Base-by-base conservation (phyloP, 75 land plant species). In the Adiantum capillusveneris region DNA sequence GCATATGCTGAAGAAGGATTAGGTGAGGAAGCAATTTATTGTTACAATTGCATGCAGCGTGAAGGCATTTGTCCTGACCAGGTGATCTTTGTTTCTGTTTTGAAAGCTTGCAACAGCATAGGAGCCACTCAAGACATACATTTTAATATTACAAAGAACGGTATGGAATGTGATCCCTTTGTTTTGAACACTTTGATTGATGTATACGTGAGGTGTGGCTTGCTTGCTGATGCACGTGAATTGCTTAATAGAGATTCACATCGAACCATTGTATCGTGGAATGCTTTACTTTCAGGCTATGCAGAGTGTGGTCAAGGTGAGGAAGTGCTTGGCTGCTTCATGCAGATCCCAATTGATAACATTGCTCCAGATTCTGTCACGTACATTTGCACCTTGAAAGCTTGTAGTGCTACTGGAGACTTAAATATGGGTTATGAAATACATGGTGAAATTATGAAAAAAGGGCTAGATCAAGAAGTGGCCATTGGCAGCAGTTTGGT, bases 1-100 rank as follows among this genome's bases (percentile, higher is more conserved):
- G 79, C 70, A 0, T 68, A 76, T 66, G 84, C 79, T 37, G 67
- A 69, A 19, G 73, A 72, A 72, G 84, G 84, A 6, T 53, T 25
- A 29, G 64, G 66, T 29, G 29, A 58, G 0, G 69, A 76, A 36
- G 76, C 84, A 24, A 31, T 75, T 0, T 25, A 57, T 27, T 30
- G 76, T 19, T 76, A 76, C 39, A 31, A 58, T 0, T 6, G 60
- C 31, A 81, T 76, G 84, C 44, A 29, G 18, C 34, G 49, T 25
- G 65, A 37, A 41, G 76, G 78, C 6, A 62, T 84, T 18, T 58
- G 62, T 34, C 78, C 82, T 16, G 68, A 80, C 64, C 60, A 67
- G 0, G 46, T 71, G 3, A 75, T 74, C 17, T 80, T 75, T 63
- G 25, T 79, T 18, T 81, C 79, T 11, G 56, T 81, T 0, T 41